phyloP scores from a whole-genome alignment of 495 filamentous ascomycete genomes.

The Hyaloscypha bicolor region DNA sequence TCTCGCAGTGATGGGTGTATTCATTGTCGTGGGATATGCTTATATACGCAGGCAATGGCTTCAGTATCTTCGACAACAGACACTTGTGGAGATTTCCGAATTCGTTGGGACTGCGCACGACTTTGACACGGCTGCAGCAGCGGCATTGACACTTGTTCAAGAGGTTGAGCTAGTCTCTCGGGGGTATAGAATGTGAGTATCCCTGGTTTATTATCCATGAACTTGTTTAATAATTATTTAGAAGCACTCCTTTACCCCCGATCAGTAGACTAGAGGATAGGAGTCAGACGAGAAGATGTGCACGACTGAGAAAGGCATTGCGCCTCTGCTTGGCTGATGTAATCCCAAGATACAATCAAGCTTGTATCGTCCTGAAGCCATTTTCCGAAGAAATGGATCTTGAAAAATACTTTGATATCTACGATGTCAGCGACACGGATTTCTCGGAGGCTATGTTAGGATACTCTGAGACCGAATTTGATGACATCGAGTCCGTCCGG shows the following conservation, averaged over 20 bases:
- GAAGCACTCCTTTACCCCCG: constrained; percentile 83
- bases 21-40: constrained; percentile 63
- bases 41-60: constrained; percentile 84
- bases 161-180: constrained; percentile 95
- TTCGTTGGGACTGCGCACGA: constrained; percentile 79
- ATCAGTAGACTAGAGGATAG: constrained; percentile 80
- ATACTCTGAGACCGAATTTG: constrained; percentile 61
- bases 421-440: constrained; percentile 83
- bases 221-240: constrained; percentile 48
- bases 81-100: constrained; percentile 68
- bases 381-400: constrained; percentile 77
- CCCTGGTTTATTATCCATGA: not conserved
- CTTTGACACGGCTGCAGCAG: constrained; percentile 78
- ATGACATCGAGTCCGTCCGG: constrained; percentile 78
- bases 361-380: constrained; percentile 64
- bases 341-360: constrained; percentile 69
- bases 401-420: constrained; percentile 89
- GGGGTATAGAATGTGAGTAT: constrained; percentile 83
- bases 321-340: constrained; percentile 67
- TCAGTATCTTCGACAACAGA: constrained; percentile 76
- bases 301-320: constrained; percentile 73
- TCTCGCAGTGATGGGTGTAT: constrained; percentile 55
- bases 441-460: constrained; percentile 65
- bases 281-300: constrained; percentile 75
- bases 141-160: constrained; percentile 85